A percentile compares a stretch with the other conserved stretches of the same genome.
These are phyloP conservation scores for Termitomyces sp. DNA, from an alignment of 768 basidiomycete genomes.

Conservation along the genomic window DNA sequence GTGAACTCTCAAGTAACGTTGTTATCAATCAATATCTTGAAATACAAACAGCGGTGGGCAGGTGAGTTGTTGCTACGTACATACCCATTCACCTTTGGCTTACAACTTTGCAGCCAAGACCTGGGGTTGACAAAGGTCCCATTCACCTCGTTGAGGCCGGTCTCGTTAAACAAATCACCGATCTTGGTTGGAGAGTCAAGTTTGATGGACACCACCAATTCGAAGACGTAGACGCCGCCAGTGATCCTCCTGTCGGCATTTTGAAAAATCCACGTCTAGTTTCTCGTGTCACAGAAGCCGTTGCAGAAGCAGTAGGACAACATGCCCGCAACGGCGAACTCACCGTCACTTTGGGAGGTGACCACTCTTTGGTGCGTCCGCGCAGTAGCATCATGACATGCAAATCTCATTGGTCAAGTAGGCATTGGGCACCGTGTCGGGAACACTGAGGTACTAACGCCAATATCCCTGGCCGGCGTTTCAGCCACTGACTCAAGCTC, in stretches of 20 bases:
- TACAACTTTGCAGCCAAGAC: conserved; percentile 50
- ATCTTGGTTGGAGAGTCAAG: conserved; percentile 84
- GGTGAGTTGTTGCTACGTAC: conserved; percentile 31
- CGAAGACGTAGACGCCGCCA: conserved; percentile 59
- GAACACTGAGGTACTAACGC: conserved; percentile 65
- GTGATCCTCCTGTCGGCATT: conserved; percentile 81
- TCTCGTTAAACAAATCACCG: conserved; percentile 69
- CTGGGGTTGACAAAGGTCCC: conserved; percentile 85
- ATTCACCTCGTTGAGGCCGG: conserved; percentile 89
- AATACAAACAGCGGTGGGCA: conserved; percentile 55
- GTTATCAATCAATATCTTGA: conserved; percentile 3
- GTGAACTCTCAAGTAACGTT: conserved; percentile 4
- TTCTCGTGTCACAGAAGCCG: conserved; percentile 74
- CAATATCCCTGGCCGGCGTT: background rate
- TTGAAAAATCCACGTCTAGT: conserved; percentile 91
- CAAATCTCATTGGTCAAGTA: conserved; percentile 18
- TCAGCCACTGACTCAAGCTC: background rate
- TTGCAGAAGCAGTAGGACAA: conserved; percentile 71
- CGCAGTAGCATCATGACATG: background rate
- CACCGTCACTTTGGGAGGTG: conserved; percentile 91
- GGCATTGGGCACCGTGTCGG: conserved; percentile 93
- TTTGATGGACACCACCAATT: conserved; percentile 93
- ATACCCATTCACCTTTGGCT: conserved; percentile 10
- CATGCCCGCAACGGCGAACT: conserved; percentile 79
- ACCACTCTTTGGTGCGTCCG: conserved; percentile 81